Base-by-base conservation (phyloP, 2,329 filamentous ascomycete species). In the Aplosporella prunicola region DNA sequence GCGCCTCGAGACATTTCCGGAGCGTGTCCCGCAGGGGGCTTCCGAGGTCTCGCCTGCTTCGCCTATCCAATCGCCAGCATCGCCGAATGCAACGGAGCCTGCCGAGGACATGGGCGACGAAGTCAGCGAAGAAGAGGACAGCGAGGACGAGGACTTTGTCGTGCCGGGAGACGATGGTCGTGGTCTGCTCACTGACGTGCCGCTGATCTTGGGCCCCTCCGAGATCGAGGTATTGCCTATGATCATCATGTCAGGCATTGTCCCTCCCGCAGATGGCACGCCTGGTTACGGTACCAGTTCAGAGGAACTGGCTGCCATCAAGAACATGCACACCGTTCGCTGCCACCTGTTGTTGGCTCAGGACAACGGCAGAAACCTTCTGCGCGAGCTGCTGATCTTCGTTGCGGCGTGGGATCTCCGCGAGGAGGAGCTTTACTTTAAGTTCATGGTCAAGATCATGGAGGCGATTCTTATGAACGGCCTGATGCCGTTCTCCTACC, bases 351-450 rank as follows among this genome's bases (percentile, higher is more conserved):
- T 96, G 33, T 68, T 96, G 27, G 87, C 87, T 0, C 76, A 93
- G 43, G 87, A 94, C 52, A 93, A 86, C 44, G 89, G 89, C 3
- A 80, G 88, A 48, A 94, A 93, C 53, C 68, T 96, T 4, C 68
- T 96, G 1, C 74, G 89, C 39, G 89, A 96, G 58, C 75, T 96
- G 51, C 69, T 96, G 28, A 93, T 96, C 41, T 95, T 95, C 57
- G 93, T 95, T 45, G 89, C 89, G 5, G 88, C 93, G 7, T 96
- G 89, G 89, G 89, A 95, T 54, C 79, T 95, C 51, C 82, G 86
- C 26, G 88, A 96, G 56, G 81, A 89, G 43, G 87, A 93, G 43
- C 76, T 94, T 24, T 94, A 95, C 52, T 95, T 94, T 67, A 89
- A 94, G 57, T 85, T 95, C 57, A 95, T 93, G 60, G 82, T 87